Evolutionary conservation across 345 rosid species (phyloP).

Genomic region (Xanthoceras sorbifolium): DNA sequence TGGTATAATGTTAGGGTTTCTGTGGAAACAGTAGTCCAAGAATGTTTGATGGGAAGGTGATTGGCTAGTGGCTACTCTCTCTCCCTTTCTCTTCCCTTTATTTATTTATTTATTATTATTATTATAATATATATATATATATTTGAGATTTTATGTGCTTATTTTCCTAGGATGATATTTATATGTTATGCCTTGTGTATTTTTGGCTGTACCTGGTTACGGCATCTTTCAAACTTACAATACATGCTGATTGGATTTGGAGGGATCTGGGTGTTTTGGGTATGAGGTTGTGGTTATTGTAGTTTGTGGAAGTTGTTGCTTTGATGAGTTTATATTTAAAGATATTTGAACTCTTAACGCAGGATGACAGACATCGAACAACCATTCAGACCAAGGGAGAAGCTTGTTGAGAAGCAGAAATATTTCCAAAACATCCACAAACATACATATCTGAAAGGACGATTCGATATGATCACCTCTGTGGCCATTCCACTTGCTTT

Average conservation of each 20-base stretch:
- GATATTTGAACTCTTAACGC: conserved; percentile 10
- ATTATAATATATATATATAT: too few species aligned
- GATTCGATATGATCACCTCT: conserved; percentile 77
- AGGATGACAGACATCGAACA: conserved; percentile 57
- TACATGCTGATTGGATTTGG: neutral
- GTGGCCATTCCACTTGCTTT: conserved; percentile 81
- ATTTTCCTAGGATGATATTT: neutral
- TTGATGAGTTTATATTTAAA: neutral
- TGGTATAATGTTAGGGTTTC: neutral
- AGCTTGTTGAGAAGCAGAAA: conserved; percentile 80
- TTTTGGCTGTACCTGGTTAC: neutral
- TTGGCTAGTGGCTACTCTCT: neutral
- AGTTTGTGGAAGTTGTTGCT: neutral
- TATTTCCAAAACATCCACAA: conserved; percentile 72
- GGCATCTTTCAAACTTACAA: neutral
- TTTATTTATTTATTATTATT: neutral
- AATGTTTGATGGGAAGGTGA: neutral
- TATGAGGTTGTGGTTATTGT: neutral
- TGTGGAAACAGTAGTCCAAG: neutral
- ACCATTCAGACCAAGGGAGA: conserved; percentile 87
- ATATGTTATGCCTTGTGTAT: neutral
- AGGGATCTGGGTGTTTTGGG: neutral
- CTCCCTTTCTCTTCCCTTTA: too few species aligned
- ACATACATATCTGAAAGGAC: conserved; percentile 86
- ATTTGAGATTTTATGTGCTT: neutral